Percentiles rank a stretch among this genome's conserved stretches.
Conservation (phyloP, 805 yeast genomes). For the Debaryomyces hansenii region DNA sequence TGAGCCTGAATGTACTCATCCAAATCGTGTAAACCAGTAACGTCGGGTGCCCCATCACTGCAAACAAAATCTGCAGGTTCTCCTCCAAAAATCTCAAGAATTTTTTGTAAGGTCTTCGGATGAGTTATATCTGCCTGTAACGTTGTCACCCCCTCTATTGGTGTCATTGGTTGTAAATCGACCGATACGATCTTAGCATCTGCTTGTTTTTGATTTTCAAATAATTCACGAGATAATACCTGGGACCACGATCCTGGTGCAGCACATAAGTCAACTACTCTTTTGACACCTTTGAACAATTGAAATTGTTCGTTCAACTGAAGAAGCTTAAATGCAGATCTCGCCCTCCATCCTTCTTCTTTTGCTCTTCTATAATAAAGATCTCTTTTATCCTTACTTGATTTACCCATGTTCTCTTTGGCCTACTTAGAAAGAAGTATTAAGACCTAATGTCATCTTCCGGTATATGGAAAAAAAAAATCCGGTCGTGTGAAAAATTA, state of each 20-base stretch:
- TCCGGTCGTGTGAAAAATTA: slow-evolving; percentile 3
- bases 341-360: slow-evolving; percentile 96
- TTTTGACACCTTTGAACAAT: slow-evolving; percentile 64
- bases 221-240: slow-evolving; percentile 74
- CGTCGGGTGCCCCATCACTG: slow-evolving; percentile 98
- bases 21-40: slow-evolving; percentile 93
- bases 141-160: slow-evolving; percentile 86
- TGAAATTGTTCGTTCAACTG: slow-evolving; percentile 91
- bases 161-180: slow-evolving; percentile 96
- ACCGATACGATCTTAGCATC: slow-evolving; percentile 85
- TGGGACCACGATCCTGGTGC: slow-evolving; percentile 99
- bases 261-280: slow-evolving; percentile 97
- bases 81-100: slow-evolving; percentile 82
- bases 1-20: slow-evolving; percentile 98
- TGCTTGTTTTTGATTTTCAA: slow-evolving; percentile 37
- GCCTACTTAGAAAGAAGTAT: background rate
- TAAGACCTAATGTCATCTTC: slow-evolving; percentile 1
- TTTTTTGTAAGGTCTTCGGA: slow-evolving; percentile 78
- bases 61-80: slow-evolving; percentile 94
- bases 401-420: slow-evolving; percentile 70
- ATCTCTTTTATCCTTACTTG: slow-evolving; percentile 93
- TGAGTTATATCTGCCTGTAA: slow-evolving; percentile 97
- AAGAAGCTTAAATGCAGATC: slow-evolving; percentile 91
- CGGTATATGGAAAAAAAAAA: slow-evolving; percentile 3
- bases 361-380: slow-evolving; percentile 90